These are phyloP conservation scores for Ulota crispa DNA, from an alignment of 225 moss, liverwort and hornwort species.

Conservation along the genomic window DNA sequence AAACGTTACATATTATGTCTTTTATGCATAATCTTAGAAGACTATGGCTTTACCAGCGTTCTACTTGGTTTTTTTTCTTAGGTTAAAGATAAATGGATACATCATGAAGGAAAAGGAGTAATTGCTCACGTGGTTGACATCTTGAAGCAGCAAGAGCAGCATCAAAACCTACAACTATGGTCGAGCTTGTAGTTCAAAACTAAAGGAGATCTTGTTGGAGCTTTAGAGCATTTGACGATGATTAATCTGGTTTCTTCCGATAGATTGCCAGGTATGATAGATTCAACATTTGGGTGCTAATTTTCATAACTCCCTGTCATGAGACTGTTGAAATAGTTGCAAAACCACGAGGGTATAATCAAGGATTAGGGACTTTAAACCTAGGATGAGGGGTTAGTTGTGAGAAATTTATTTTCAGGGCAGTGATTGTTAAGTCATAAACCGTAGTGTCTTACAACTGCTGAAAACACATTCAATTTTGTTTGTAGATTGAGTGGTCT, in stretches of 20 bases:
- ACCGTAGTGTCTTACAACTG: not conserved
- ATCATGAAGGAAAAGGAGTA: constrained; percentile 75
- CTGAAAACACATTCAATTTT: not conserved
- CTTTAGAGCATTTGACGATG: not conserved
- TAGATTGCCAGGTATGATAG: constrained; percentile 14
- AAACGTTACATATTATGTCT: not conserved
- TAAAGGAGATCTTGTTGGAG: not conserved
- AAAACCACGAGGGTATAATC: not conserved
- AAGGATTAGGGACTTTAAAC: not conserved
- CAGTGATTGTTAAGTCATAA: not conserved
- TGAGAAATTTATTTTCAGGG: not conserved
- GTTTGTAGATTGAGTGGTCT: not conserved
- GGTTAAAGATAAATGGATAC: constrained; percentile 71
- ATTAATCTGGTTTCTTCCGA: not conserved
- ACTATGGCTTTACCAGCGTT: not conserved
- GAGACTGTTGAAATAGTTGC: not conserved
- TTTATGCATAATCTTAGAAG: not conserved
- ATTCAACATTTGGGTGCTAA: constrained; percentile 13
- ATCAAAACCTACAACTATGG: constrained; percentile 5
- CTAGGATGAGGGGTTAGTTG: not conserved
- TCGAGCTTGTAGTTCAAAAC: constrained; percentile 29
- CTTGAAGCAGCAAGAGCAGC: constrained; percentile 51
- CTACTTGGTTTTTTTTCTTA: constrained; percentile 27
- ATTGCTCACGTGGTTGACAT: constrained; percentile 70
- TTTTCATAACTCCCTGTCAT: constrained; percentile 1